Evolutionary conservation across 257 asterid species (phyloP).

Genomic region (Lithospermum erythrorhizon): DNA sequence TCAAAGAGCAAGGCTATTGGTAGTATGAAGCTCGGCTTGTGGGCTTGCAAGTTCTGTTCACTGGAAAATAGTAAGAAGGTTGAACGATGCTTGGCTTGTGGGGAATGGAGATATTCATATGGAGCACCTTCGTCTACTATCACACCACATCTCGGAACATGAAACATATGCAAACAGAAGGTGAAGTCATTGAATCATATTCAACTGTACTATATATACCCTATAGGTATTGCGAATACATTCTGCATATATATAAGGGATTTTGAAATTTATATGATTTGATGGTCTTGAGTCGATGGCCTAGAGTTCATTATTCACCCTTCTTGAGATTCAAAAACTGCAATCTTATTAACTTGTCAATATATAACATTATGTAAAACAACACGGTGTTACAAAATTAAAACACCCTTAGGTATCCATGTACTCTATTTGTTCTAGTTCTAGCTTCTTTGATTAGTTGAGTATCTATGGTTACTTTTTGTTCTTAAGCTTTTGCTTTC

Average conservation of each 20-base stretch:
- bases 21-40: constrained; percentile 25
- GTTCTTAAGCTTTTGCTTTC: too few relatives aligned
- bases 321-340: too few relatives aligned
- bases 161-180: constrained; percentile 5
- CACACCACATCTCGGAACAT: constrained; percentile 39
- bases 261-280: background rate
- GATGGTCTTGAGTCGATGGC: too few relatives aligned
- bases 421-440: too few relatives aligned
- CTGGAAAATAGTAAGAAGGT: constrained; percentile 39
- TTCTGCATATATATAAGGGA: background rate
- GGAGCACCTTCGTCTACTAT: constrained; percentile 48
- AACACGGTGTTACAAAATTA: too few relatives aligned
- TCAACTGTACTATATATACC: background rate
- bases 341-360: too few relatives aligned
- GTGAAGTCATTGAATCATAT: background rate
- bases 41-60: constrained; percentile 87
- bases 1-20: constrained; percentile 22
- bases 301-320: too few relatives aligned
- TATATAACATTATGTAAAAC: too few relatives aligned
- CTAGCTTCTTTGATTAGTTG: too few relatives aligned
- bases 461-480: too few relatives aligned
- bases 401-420: too few relatives aligned
- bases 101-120: constrained; percentile 80
- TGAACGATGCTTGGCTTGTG: constrained; percentile 68
- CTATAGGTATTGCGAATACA: background rate